Percentiles rank a stretch among this genome's conserved stretches.
phyloP scores from a whole-genome alignment of 306 rosid genomes.

The Cicer judaicum region DNA sequence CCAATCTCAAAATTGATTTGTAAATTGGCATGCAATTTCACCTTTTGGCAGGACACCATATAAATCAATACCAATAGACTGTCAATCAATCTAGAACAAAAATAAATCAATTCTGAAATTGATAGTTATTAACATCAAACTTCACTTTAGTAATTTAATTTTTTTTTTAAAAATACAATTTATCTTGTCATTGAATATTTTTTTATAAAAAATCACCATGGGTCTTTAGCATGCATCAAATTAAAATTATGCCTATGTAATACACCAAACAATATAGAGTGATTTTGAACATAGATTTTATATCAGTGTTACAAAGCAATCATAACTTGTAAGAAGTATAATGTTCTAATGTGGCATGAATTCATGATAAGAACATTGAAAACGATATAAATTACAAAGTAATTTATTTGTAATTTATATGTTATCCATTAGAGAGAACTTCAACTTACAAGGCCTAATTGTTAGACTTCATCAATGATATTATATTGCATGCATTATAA shows the following conservation, averaged over 20 bases:
- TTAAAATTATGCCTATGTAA: neutral
- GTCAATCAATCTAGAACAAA: neutral
- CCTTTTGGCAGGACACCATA: conserved; percentile 7
- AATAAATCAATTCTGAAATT: conserved; percentile 4
- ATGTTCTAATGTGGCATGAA: conserved; percentile 1
- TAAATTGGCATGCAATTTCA: neutral
- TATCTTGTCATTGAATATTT: neutral
- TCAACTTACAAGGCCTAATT: neutral
- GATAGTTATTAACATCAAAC: neutral
- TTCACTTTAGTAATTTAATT: neutral
- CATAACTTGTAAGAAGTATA: conserved; percentile 7
- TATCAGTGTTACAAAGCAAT: conserved; percentile 7
- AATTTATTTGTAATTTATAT: neutral
- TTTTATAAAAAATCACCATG: neutral
- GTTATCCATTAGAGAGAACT: conserved; percentile 21
- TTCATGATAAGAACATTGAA: conserved; percentile 7
- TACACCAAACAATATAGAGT: neutral
- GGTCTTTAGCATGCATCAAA: neutral
- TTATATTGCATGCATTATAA: conserved; percentile 30
- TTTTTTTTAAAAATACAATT: neutral
- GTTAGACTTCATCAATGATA: conserved; percentile 18
- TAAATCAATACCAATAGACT: neutral
- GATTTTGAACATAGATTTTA: conserved; percentile 29
- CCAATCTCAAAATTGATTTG: neutral
- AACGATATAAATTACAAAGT: neutral